Conservation (phyloP, 345 rosid genomes). For the Lepidium africanum region DNA sequence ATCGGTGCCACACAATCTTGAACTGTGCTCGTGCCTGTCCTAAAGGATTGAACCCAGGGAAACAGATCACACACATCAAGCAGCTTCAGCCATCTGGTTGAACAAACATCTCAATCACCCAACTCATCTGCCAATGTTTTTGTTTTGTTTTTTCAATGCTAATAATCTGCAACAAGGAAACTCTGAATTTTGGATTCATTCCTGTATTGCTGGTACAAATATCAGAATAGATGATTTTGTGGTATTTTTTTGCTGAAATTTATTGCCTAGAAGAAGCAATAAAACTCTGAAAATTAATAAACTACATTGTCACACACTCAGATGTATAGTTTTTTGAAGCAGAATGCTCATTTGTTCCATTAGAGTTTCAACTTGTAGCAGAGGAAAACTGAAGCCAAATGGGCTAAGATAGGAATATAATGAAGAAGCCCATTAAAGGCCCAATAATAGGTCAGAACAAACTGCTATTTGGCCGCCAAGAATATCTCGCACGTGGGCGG, state of each 20-base stretch:
- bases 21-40: constrained; percentile 98
- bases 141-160: background rate
- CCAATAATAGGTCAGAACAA: too few relatives aligned
- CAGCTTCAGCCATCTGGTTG: constrained; percentile 23
- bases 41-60: constrained; percentile 94
- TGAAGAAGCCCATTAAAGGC: too few relatives aligned
- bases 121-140: background rate
- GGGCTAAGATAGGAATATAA: too few relatives aligned
- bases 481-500: too few relatives aligned
- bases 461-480: too few relatives aligned
- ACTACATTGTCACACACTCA: too few relatives aligned
- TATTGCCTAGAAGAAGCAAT: background rate
- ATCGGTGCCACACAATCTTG: constrained; percentile 92
- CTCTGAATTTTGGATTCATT: background rate
- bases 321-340: too few relatives aligned
- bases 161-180: constrained; percentile 19
- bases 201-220: constrained; percentile 8
- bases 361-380: too few relatives aligned
- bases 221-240: background rate
- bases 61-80: constrained; percentile 81
- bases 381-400: too few relatives aligned
- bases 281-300: background rate
- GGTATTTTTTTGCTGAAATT: background rate
- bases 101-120: background rate
- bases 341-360: too few relatives aligned